Evolutionary conservation across 257 asterid species (phyloP).

Genomic region (Oldenlandia corymbosa): DNA sequence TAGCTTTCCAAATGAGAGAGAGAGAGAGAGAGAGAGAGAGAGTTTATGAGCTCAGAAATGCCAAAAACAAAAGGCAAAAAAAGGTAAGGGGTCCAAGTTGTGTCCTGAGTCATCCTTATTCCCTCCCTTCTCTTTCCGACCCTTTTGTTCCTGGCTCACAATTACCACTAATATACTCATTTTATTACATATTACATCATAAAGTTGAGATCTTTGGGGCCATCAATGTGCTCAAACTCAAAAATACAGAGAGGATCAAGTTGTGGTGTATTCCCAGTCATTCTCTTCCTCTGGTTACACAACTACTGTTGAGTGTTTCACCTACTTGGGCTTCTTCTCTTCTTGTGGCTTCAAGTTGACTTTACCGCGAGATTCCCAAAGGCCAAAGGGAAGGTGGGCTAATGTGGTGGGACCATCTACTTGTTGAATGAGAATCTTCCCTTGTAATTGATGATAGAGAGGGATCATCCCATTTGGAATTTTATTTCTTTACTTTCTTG

Average conservation of each 20-base stretch:
- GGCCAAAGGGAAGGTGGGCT: conserved; percentile 17
- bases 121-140: too few species aligned
- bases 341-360: conserved; percentile 11
- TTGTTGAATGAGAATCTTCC: conserved; percentile 27
- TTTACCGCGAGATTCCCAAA: conserved; percentile 25
- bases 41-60: too few species aligned
- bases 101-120: too few species aligned
- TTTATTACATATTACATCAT: conserved; percentile 2
- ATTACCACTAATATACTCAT: background rate
- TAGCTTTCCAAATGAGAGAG: too few species aligned
- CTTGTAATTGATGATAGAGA: conserved; percentile 12
- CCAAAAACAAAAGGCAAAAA: too few species aligned
- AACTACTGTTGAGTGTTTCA: background rate
- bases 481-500: too few species aligned
- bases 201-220: conserved; percentile 10
- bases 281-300: background rate
- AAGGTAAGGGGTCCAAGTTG: too few species aligned
- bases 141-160: background rate
- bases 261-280: background rate
- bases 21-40: too few species aligned
- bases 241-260: background rate
- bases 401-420: conserved; percentile 24
- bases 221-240: background rate
- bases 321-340: background rate
- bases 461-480: background rate